Evolutionary conservation across 75 land plant species (phyloP).

Genomic region (Pinus albicaulis): DNA sequence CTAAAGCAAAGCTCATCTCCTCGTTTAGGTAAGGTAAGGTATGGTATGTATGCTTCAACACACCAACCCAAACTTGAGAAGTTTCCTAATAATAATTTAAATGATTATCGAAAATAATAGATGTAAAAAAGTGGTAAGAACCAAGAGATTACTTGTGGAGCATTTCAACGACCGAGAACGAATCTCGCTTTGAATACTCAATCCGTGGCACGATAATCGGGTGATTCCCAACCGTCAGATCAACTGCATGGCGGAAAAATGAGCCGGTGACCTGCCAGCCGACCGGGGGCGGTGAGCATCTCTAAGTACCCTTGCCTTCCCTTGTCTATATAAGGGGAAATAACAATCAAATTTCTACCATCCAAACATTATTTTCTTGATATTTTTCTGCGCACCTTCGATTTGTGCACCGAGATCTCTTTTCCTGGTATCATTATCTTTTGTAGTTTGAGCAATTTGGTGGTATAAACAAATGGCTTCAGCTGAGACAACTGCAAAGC

Average conservation of each 20-base stretch:
- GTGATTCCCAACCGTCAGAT: background rate
- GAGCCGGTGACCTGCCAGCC: background rate
- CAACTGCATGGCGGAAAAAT: background rate
- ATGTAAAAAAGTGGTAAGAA: too few species aligned
- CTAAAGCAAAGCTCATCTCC: too few species aligned
- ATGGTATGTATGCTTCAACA: too few species aligned
- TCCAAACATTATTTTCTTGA: too few species aligned
- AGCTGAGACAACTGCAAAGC: slow-evolving; percentile 17
- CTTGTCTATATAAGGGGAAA: background rate
- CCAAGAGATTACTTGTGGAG: background rate
- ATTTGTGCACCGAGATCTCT: background rate
- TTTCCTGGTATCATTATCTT: too few species aligned
- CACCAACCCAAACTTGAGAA: too few species aligned
- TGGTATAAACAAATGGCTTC: background rate
- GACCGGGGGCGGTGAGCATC: too few species aligned
- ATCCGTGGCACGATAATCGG: background rate
- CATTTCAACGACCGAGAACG: background rate
- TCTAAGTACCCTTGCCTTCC: too few species aligned
- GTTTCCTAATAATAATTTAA: too few species aligned
- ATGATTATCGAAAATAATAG: too few species aligned
- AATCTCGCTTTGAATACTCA: background rate
- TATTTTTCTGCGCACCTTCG: too few species aligned
- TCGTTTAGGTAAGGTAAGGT: too few species aligned
- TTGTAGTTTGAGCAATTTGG: background rate
- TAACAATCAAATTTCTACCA: background rate